Percentiles rank a stretch among this genome's conserved stretches.
Conservation (phyloP, 352 stramenopile species). For the Globisporangium acanthophoron region DNA sequence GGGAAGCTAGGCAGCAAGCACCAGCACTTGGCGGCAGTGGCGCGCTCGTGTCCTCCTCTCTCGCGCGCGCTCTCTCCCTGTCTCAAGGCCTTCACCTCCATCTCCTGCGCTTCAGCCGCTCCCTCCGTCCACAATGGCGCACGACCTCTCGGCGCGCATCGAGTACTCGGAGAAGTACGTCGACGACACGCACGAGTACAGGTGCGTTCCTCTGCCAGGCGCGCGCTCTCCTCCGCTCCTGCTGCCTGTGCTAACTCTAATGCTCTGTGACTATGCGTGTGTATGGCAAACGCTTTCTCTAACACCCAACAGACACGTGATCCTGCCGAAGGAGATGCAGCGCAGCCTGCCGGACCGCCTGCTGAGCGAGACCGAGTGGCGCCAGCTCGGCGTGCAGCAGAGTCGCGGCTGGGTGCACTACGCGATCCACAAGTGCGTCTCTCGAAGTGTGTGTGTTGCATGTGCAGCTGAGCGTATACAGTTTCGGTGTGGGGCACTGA, state of each 20-base stretch:
- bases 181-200: conserved; percentile 92
- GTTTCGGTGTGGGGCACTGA: neutral
- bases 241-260: neutral
- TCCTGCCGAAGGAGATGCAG: conserved; percentile 97
- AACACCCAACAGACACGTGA: conserved; percentile 81
- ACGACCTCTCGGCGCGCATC: conserved; percentile 88
- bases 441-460: neutral
- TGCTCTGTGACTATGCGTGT: neutral
- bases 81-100: neutral
- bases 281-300: no score
- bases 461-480: no score
- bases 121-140: conserved; percentile 38
- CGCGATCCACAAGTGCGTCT: conserved; percentile 95
- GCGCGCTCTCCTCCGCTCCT: neutral
- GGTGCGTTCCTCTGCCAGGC: conserved; percentile 28
- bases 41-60: no score
- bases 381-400: conserved; percentile 96
- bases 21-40: neutral
- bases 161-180: conserved; percentile 96
- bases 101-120: neutral
- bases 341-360: conserved; percentile 94
- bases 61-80: neutral
- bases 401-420: conserved; percentile 98
- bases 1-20: conserved; percentile 1
- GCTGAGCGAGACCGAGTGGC: conserved; percentile 96